Base-by-base conservation (phyloP, 2,329 filamentous ascomycete species). In the Xylaria sp. region DNA sequence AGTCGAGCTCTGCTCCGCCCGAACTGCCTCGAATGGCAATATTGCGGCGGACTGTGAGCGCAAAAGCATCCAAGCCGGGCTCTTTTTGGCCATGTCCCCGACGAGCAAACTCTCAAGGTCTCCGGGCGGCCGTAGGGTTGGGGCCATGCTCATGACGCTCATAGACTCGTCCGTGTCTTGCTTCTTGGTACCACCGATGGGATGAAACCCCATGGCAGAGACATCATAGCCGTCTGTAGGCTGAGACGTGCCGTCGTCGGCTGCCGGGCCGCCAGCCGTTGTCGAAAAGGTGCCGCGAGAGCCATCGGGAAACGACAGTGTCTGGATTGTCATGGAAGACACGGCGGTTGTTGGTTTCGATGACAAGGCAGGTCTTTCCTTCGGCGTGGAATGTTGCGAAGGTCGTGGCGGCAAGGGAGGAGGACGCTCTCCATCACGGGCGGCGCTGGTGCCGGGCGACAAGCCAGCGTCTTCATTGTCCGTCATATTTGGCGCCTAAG, bases 101-200 rank as follows among this genome's bases (percentile, higher is more conserved):
- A 89, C 90, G 55, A 97, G 87, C 23, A 98, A 84, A 76, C 94
- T 97, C 68, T 94, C 94, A 31, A 93, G 87, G 73, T 98, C 94
- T 3, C 89, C 90, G 0, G 85, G 86, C 20, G 85, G 87, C 48
- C 86, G 90, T 81, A 85, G 82, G 6, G 86, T 91, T 0, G 90
- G 90, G 39, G 88, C 86, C 75, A 88, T 87, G 81, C 91, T 93
- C 79, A 85, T 85, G 66, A 93, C 79, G 77, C 91, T 93, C 72
- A 87, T 88, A 51, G 84, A 85, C 72, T 93, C 91, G 60, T 91
- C 89, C 12, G 64, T 60, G 79, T 83, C 72, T 91, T 86, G 76
- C 85, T 80, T 46, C 49, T 55, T 51, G n/a, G 58, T 23, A 46
- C 52, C 58, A 20, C 76, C 75, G 54, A 80, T 76, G 71, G 74